Percentiles rank a stretch among this genome's conserved stretches.
phyloP scores from a whole-genome alignment of 805 yeast genomes.

The Ascoidea tarda region DNA sequence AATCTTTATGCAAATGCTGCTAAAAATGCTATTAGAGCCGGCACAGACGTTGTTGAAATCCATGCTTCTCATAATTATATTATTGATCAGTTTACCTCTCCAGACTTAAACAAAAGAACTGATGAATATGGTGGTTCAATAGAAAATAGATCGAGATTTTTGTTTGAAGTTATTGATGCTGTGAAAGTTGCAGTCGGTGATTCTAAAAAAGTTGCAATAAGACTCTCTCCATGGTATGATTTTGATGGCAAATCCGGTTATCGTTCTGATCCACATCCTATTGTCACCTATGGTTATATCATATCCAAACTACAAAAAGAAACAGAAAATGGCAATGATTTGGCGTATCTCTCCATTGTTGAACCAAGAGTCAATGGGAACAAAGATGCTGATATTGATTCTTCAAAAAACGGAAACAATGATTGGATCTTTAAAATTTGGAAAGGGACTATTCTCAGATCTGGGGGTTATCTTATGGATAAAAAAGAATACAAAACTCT shows the following conservation, averaged over 20 bases:
- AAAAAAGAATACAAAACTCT: slow-evolving; percentile 12
- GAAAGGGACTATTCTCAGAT: slow-evolving; percentile 29
- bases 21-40: slow-evolving; percentile 32
- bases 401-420: slow-evolving; percentile 18
- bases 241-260: slow-evolving; percentile 26
- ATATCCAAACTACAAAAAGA: slow-evolving; percentile 9
- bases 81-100: slow-evolving; percentile 31
- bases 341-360: slow-evolving; percentile 11
- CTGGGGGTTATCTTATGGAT: slow-evolving; percentile 19
- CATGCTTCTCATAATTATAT: slow-evolving; percentile 55
- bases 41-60: slow-evolving; percentile 46
- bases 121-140: slow-evolving; percentile 53
- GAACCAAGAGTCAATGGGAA: slow-evolving; percentile 13
- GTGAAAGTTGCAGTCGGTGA: slow-evolving; percentile 36
- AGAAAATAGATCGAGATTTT: slow-evolving; percentile 39
- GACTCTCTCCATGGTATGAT: slow-evolving; percentile 33
- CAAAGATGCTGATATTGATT: slow-evolving; percentile 13
- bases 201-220: slow-evolving; percentile 27
- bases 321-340: slow-evolving; percentile 3
- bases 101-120: slow-evolving; percentile 33
- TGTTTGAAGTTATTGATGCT: slow-evolving; percentile 32
- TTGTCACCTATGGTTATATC: slow-evolving; percentile 20
- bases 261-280: slow-evolving; percentile 19
- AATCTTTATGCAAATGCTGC: slow-evolving; percentile 31
- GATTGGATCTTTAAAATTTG: slow-evolving; percentile 27